These are phyloP conservation scores for Piper longum DNA, from an alignment of 164 flowering plant genomes.

Conservation along the genomic window DNA sequence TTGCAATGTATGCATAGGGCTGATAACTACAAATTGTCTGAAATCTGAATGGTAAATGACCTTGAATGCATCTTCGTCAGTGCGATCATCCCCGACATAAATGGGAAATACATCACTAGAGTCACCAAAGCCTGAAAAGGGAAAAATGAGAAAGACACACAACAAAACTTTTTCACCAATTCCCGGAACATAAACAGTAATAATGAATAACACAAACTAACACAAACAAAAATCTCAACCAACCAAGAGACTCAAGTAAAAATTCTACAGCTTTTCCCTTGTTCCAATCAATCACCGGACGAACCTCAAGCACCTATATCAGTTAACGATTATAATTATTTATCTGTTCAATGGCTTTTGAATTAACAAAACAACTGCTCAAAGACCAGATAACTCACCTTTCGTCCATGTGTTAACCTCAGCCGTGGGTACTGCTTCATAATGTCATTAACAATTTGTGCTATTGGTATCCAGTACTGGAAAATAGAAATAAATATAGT, in stretches of 20 bases:
- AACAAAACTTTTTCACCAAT: no score
- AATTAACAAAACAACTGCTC: background rate
- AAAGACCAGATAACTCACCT: constrained; percentile 28
- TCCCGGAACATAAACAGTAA: no score
- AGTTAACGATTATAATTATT: background rate
- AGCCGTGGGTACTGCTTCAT: constrained; percentile 69
- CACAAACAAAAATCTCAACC: background rate
- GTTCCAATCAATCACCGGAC: constrained; percentile 87
- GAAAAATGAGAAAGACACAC: background rate
- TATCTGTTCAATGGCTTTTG: background rate
- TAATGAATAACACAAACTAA: background rate
- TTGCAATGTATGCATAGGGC: no score
- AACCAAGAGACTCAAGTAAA: constrained; percentile 85
- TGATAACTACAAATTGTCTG: background rate
- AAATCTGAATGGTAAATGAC: constrained; percentile 15
- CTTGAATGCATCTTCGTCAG: constrained; percentile 99
- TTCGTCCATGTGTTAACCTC: constrained; percentile 86
- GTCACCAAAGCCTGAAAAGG: constrained; percentile 31
- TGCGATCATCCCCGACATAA: constrained; percentile 85
- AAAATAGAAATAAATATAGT: background rate
- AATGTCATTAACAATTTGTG: constrained; percentile 56
- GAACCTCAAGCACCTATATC: constrained; percentile 85
- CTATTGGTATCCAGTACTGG: constrained; percentile 44
- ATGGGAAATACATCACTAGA: constrained; percentile 71
- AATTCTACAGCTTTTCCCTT: constrained; percentile 97